Evolutionary conservation across 2,329 filamentous ascomycete genomes (phyloP).

Genomic region (Thermothelomyces thermophilus): DNA sequence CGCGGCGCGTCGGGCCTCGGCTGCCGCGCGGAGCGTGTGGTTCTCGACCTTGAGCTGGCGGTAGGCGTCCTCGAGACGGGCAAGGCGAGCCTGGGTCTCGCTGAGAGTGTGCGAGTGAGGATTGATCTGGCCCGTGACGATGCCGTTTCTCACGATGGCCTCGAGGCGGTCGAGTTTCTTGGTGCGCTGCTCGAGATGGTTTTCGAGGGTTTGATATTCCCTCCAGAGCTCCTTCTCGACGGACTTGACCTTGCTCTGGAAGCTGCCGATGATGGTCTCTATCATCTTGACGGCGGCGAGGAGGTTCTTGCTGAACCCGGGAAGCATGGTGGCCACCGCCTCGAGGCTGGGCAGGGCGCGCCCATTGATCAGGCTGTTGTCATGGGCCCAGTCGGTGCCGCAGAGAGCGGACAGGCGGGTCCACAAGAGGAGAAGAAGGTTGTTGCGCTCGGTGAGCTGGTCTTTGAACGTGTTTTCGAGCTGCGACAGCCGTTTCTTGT

Average conservation of each 20-base stretch:
- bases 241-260: slow-evolving; percentile 70
- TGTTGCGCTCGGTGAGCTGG: slow-evolving; percentile 83
- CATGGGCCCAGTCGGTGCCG: slow-evolving; percentile 85
- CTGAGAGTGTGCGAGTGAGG: slow-evolving; percentile 25
- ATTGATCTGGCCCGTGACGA: slow-evolving; percentile 42
- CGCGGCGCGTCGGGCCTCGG: slow-evolving; percentile 49
- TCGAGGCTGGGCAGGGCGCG: slow-evolving; percentile 77
- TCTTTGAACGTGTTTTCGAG: slow-evolving; percentile 79
- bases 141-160: slow-evolving; percentile 62
- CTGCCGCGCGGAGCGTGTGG: slow-evolving; percentile 60
- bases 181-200: slow-evolving; percentile 67
- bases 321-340: slow-evolving; percentile 75
- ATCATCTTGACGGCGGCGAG: slow-evolving; percentile 80
- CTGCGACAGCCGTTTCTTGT: slow-evolving; percentile 67
- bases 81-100: slow-evolving; percentile 41
- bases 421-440: slow-evolving; percentile 82
- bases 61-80: slow-evolving; percentile 54
- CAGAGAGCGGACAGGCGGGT: slow-evolving; percentile 79
- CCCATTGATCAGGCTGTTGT: slow-evolving; percentile 82
- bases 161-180: slow-evolving; percentile 88
- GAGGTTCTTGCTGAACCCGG: slow-evolving; percentile 85
- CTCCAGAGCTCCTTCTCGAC: slow-evolving; percentile 89
- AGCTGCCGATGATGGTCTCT: slow-evolving; percentile 69
- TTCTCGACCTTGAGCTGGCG: slow-evolving; percentile 59
- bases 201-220: slow-evolving; percentile 82